Percentiles rank a stretch among this genome's conserved stretches.
phyloP scores from a whole-genome alignment of 495 filamentous ascomycete species.

The Saxophila tyrrhenica region DNA sequence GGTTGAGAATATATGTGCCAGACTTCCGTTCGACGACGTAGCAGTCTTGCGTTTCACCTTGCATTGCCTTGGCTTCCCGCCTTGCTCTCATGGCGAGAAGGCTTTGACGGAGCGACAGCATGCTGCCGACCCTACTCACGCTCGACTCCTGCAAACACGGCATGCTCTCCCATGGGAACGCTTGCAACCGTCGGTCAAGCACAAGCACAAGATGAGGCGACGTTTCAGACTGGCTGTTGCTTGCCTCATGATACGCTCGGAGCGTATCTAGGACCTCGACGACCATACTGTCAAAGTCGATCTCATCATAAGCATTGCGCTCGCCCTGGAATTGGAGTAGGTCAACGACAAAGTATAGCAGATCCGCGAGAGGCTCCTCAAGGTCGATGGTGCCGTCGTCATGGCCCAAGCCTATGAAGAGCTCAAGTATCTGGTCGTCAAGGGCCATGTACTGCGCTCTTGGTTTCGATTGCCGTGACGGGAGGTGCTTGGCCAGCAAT shows the following conservation, averaged over 20 bases:
- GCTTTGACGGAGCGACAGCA: slow-evolving; percentile 64
- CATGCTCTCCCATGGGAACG: slow-evolving; percentile 92
- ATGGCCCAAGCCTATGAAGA: slow-evolving; percentile 78
- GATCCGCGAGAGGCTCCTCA: slow-evolving; percentile 74
- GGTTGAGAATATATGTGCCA: slow-evolving; percentile 83
- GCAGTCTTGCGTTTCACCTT: not conserved
- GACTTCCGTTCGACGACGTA: slow-evolving; percentile 42
- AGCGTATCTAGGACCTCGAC: slow-evolving; percentile 75
- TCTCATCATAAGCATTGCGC: slow-evolving; percentile 92
- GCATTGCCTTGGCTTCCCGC: slow-evolving; percentile 25
- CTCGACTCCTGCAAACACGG: slow-evolving; percentile 71
- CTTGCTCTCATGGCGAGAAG: slow-evolving; percentile 35
- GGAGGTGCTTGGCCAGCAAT: slow-evolving; percentile 79
- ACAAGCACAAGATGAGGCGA: slow-evolving; percentile 72
- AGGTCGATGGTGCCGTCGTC: slow-evolving; percentile 55
- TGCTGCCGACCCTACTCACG: slow-evolving; percentile 71
- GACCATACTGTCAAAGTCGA: slow-evolving; percentile 77
- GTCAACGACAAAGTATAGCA: slow-evolving; percentile 92
- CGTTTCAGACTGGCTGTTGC: slow-evolving; percentile 28
- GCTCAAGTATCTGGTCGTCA: slow-evolving; percentile 66
- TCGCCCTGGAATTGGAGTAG: slow-evolving; percentile 95
- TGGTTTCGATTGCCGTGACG: slow-evolving; percentile 56
- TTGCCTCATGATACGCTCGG: slow-evolving; percentile 57
- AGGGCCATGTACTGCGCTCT: slow-evolving; percentile 44
- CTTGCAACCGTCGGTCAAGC: slow-evolving; percentile 80